Evolutionary conservation across 2,329 filamentous ascomycete species (phyloP).

Genomic region (Clonostachys byssicola): DNA sequence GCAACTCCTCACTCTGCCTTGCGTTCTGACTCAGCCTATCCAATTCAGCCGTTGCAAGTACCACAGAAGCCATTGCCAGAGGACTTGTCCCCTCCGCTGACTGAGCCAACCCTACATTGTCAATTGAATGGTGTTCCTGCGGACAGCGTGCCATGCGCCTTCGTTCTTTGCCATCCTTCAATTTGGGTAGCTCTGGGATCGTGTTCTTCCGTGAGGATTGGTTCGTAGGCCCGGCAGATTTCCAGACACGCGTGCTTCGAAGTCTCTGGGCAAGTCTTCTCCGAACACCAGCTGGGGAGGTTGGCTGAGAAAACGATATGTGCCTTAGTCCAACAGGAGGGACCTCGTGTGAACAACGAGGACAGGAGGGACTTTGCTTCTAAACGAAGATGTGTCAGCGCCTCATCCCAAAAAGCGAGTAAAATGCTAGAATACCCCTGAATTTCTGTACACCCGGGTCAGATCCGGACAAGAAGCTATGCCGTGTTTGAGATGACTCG

Average conservation of each 20-base stretch:
- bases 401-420: too few relatives aligned
- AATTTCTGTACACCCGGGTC: not conserved
- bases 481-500: not conserved
- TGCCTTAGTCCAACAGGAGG: too few relatives aligned
- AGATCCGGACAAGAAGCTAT: not conserved
- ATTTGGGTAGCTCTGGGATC: not conserved
- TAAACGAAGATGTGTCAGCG: too few relatives aligned
- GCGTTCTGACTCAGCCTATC: slow-evolving; percentile 22
- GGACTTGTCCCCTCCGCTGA: slow-evolving; percentile 12
- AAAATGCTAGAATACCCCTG: not conserved
- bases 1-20: slow-evolving; percentile 6
- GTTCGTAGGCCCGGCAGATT: slow-evolving; percentile 11
- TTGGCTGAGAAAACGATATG: slow-evolving; percentile 12
- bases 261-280: slow-evolving; percentile 13
- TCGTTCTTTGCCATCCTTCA: slow-evolving; percentile 16
- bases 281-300: slow-evolving; percentile 13
- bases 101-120: slow-evolving; percentile 3
- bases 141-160: slow-evolving; percentile 19
- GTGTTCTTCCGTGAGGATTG: not conserved
- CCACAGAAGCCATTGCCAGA: slow-evolving; percentile 16
- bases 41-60: slow-evolving; percentile 20
- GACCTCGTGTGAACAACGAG: too few relatives aligned
- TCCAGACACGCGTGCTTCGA: slow-evolving; percentile 15
- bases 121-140: slow-evolving; percentile 12
- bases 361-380: too few relatives aligned